Evolutionary conservation across 1,284 basidiomycete genomes (phyloP).

Genomic region (Vanrija humicola): DNA sequence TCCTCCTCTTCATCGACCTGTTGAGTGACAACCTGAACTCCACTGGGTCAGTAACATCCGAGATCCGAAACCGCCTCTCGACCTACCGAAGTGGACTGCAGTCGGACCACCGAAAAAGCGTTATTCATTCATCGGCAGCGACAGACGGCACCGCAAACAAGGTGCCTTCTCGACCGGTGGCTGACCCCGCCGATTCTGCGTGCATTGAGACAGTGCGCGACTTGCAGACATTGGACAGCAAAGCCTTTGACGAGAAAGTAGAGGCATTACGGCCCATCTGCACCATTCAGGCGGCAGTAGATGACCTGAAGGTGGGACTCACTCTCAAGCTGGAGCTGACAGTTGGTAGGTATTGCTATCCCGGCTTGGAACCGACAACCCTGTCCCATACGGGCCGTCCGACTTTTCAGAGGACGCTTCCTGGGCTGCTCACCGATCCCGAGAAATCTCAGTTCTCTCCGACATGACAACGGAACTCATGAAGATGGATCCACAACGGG

Average conservation of each 20-base stretch:
- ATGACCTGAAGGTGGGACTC: slow-evolving; percentile 67
- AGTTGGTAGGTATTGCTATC: slow-evolving; percentile 74
- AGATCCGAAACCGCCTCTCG: slow-evolving; percentile 54
- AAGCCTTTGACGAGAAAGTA: slow-evolving; percentile 12
- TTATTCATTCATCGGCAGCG: background rate
- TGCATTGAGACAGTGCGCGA: slow-evolving; percentile 46
- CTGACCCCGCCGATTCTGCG: background rate
- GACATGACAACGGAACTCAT: slow-evolving; percentile 7
- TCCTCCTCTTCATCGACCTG: slow-evolving; percentile 79
- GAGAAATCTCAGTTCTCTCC: slow-evolving; percentile 79
- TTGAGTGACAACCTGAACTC: slow-evolving; percentile 71
- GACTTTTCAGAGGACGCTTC: slow-evolving; percentile 79
- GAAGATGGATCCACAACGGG: slow-evolving; percentile 16
- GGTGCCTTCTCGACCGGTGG: background rate
- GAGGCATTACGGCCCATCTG: slow-evolving; percentile 19
- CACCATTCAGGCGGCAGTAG: slow-evolving; percentile 65
- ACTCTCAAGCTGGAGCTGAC: slow-evolving; percentile 8
- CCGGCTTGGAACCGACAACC: slow-evolving; percentile 76
- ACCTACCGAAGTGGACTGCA: slow-evolving; percentile 12
- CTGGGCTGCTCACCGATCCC: slow-evolving; percentile 76
- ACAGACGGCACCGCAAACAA: background rate
- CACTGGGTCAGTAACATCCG: slow-evolving; percentile 72
- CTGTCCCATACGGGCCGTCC: slow-evolving; percentile 78
- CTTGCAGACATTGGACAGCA: slow-evolving; percentile 1
- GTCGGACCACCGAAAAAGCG: background rate